phyloP scores from a whole-genome alignment of 1,284 basidiomycete species.

The Cryptococcus sp. region DNA sequence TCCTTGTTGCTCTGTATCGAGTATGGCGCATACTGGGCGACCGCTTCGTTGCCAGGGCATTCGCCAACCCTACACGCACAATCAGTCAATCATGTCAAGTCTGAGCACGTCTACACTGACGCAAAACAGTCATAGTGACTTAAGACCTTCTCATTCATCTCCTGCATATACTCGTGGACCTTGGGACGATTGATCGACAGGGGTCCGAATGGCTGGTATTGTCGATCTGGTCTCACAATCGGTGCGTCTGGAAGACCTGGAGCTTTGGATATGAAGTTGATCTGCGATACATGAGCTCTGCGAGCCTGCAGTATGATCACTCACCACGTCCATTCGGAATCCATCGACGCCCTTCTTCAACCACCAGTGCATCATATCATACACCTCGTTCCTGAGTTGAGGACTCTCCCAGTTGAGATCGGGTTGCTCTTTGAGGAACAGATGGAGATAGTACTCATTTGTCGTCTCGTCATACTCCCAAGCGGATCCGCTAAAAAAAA shows the following conservation, averaged over 20 bases:
- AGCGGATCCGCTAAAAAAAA: constrained; percentile 26
- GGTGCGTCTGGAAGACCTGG: constrained; percentile 67
- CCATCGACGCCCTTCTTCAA: constrained; percentile 56
- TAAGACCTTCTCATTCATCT: constrained; percentile 66
- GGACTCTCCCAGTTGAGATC: constrained; percentile 55
- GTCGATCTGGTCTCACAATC: constrained; percentile 58
- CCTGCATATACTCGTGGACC: constrained; percentile 68
- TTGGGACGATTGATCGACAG: constrained; percentile 65
- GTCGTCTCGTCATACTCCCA: constrained; percentile 56
- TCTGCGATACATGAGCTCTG: constrained; percentile 19
- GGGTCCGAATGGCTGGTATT: constrained; percentile 62
- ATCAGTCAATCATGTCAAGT: neutral
- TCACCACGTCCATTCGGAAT: constrained; percentile 49
- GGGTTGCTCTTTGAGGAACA: constrained; percentile 55
- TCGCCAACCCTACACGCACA: constrained; percentile 61
- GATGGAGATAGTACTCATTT: constrained; percentile 56
- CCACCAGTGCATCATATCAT: constrained; percentile 56
- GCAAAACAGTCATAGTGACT: constrained; percentile 48
- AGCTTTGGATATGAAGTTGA: constrained; percentile 68
- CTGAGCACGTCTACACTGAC: constrained; percentile 15
- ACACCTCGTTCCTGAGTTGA: constrained; percentile 44
- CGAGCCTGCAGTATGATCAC: constrained; percentile 3
- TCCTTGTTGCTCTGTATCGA: constrained; percentile 65
- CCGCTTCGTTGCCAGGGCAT: constrained; percentile 62
- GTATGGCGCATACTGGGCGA: constrained; percentile 60